These are phyloP conservation scores for Nicotiana sylvestris DNA, from an alignment of 257 asterid species.

Conservation along the genomic window DNA sequence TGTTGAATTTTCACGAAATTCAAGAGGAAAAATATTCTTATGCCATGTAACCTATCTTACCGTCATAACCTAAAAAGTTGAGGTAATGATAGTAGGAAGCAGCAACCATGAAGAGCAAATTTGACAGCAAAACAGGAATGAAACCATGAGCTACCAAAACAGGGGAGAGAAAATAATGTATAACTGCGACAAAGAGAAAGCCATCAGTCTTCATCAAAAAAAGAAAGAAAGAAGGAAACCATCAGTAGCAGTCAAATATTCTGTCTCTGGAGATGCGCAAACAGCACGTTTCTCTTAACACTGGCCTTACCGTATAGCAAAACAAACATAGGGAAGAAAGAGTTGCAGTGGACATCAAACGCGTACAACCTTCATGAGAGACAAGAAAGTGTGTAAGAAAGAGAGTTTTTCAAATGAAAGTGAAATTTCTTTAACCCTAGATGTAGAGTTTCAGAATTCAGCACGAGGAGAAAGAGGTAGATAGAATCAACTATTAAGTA, in stretches of 20 bases:
- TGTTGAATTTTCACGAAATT: not conserved
- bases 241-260: slow-evolving; percentile 17
- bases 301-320: slow-evolving; percentile 71
- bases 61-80: slow-evolving; percentile 89
- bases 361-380: slow-evolving; percentile 85
- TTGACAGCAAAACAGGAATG: slow-evolving; percentile 76
- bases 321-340: slow-evolving; percentile 93
- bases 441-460: not conserved
- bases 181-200: slow-evolving; percentile 45
- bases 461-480: not conserved
- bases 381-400: slow-evolving; percentile 8
- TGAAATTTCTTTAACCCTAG: not conserved
- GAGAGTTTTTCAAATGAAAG: slow-evolving; percentile 20
- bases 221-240: not conserved
- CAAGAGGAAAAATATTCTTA: not conserved
- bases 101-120: slow-evolving; percentile 91
- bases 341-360: slow-evolving; percentile 99
- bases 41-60: slow-evolving; percentile 36
- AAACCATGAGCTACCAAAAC: slow-evolving; percentile 94
- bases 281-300: slow-evolving; percentile 3
- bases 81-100: slow-evolving; percentile 93
- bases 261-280: slow-evolving; percentile 8
- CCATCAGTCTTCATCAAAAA: not conserved
- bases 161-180: slow-evolving; percentile 89
- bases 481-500: slow-evolving; percentile 5